A percentile compares a stretch with the other conserved stretches of the same genome.
phyloP scores from a whole-genome alignment of 2,329 filamentous ascomycete genomes.

The Pseudogymnoascus verrucosus region DNA sequence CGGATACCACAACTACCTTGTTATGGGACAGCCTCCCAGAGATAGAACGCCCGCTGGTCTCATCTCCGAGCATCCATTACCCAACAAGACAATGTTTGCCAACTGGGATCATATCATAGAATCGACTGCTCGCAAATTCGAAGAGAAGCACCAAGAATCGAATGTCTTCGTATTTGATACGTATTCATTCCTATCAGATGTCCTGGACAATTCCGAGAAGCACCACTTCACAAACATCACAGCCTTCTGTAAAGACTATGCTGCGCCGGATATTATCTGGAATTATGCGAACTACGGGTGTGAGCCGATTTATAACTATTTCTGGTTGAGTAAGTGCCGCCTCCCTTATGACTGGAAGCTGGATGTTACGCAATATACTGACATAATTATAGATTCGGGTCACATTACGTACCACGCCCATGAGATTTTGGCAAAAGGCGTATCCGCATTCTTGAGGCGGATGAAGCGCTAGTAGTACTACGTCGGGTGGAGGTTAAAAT shows the following conservation, averaged over 20 bases:
- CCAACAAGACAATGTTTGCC: slow-evolving; percentile 38
- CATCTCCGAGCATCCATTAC: slow-evolving; percentile 27
- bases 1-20: slow-evolving; percentile 39
- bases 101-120: slow-evolving; percentile 36
- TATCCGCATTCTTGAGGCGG: slow-evolving; percentile 17
- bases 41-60: slow-evolving; percentile 34
- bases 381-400: slow-evolving; percentile 21
- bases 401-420: slow-evolving; percentile 38
- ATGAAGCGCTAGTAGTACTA: neutral
- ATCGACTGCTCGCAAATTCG: slow-evolving; percentile 14
- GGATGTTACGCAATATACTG: neutral
- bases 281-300: slow-evolving; percentile 39
- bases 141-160: slow-evolving; percentile 24
- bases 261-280: slow-evolving; percentile 37
- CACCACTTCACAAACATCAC: slow-evolving; percentile 41
- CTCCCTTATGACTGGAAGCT: no score
- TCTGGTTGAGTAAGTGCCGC: slow-evolving; percentile 36
- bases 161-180: slow-evolving; percentile 38
- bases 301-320: slow-evolving; percentile 35
- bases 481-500: neutral
- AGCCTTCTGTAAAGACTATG: slow-evolving; percentile 36
- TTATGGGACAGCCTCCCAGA: slow-evolving; percentile 44
- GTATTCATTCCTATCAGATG: slow-evolving; percentile 32
- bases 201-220: slow-evolving; percentile 33
- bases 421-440: slow-evolving; percentile 28